Base-by-base conservation (phyloP, 805 yeast genomes). In the Candida ascalaphidarum region DNA sequence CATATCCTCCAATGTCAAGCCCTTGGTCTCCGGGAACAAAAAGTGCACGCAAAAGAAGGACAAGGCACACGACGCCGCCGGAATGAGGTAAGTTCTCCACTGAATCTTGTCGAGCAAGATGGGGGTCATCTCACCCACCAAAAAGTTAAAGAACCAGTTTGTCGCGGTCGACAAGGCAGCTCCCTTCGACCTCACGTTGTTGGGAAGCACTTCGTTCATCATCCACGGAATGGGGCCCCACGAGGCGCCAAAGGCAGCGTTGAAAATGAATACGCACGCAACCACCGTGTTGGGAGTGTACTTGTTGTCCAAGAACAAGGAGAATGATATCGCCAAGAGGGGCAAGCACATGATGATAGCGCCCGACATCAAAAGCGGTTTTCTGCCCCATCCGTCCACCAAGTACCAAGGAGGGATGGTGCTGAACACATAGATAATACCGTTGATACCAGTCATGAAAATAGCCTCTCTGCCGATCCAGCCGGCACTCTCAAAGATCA, bases 221-320 rank as follows among this genome's bases (percentile, higher is more conserved):
- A 80, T 76, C 96, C 96, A 85, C 9, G 94, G 94, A 30, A 86
- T 77, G 3, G 95, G 95, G 7, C 96, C 96, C 94, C 95, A 88
- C 30, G 89, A 77, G 45, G 74, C 76, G 11, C 95, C 96, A 56
- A 86, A 86, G 3, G 77, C 75, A 2, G 94, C 82, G 46, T 84
- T 86, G 60, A 77, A 83, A 11, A 83, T 55, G 30, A 86, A 69
- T 11, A 86, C 95, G 44, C 81, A 74, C 2, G 71, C 45, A 2
- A 85, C 95, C 19, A 85, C 95, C 35, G 74, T 50, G 11, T 65
- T 61, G 8, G 94, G 81, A 3, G 94, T 82, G 32, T 61, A 52
- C 5, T 30, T 34, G 36, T 59, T 51, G 36, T 59, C 35, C 29
- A 58, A 32, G 33, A 34, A 46, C 19, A 61, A 43, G 8, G 66